Conservation (phyloP, 495 filamentous ascomycete genomes). For the Xylaria venustula region DNA sequence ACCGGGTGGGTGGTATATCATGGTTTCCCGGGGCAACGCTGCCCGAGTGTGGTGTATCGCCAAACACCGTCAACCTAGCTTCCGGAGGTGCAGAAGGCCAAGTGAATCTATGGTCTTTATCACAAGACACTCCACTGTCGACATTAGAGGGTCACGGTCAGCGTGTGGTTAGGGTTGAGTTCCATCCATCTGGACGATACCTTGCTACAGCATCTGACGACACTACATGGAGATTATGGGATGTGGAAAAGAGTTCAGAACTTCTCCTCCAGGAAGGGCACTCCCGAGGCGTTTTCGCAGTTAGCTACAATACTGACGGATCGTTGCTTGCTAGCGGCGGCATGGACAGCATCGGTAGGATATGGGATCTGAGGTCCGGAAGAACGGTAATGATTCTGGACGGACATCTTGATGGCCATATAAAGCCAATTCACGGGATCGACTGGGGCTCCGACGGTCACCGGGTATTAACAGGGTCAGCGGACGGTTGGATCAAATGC, state of each 20-base stretch:
- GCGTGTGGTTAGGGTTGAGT: slow-evolving; percentile 87
- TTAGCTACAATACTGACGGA: slow-evolving; percentile 86
- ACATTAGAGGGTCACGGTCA: slow-evolving; percentile 84
- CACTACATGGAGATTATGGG: slow-evolving; percentile 97
- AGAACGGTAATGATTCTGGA: slow-evolving; percentile 95
- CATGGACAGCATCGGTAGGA: slow-evolving; percentile 87
- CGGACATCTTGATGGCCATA: slow-evolving; percentile 76
- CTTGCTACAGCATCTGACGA: slow-evolving; percentile 93
- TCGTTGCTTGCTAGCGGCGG: slow-evolving; percentile 87
- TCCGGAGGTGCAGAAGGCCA: slow-evolving; percentile 89
- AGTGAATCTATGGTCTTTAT: slow-evolving; percentile 87
- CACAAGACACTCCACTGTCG: slow-evolving; percentile 74
- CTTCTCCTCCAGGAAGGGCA: slow-evolving; percentile 93
- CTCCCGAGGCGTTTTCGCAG: slow-evolving; percentile 83
- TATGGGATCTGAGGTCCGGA: slow-evolving; percentile 96
- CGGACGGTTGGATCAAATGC: slow-evolving; percentile 93
- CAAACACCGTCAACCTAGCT: slow-evolving; percentile 77
- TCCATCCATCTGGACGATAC: slow-evolving; percentile 89
- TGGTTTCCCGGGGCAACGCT: slow-evolving; percentile 89
- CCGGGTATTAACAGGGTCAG: slow-evolving; percentile 83
- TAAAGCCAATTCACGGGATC: slow-evolving; percentile 86
- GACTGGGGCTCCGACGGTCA: slow-evolving; percentile 93
- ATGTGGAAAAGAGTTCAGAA: slow-evolving; percentile 79
- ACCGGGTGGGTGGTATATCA: slow-evolving; percentile 82
- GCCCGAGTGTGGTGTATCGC: slow-evolving; percentile 63